phyloP scores from a whole-genome alignment of 805 yeast species.

The Candida manassasensis region DNA sequence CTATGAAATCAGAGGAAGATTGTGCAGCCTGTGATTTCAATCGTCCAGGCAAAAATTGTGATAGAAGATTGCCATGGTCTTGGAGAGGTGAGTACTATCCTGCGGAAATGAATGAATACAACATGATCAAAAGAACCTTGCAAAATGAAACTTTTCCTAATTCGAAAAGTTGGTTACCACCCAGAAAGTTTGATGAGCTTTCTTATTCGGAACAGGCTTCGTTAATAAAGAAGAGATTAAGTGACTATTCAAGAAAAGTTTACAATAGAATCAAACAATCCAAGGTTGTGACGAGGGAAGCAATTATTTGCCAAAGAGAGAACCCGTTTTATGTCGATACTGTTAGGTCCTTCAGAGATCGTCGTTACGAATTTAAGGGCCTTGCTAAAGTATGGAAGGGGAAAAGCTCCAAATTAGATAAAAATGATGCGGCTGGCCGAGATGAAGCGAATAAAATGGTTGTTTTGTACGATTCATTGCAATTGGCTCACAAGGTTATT shows the following conservation, averaged over 20 bases:
- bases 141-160: conserved; percentile 75
- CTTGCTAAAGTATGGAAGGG: conserved; percentile 93
- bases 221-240: conserved; percentile 67
- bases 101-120: conserved; percentile 84
- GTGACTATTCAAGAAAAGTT: conserved; percentile 81
- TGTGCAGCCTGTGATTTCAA: conserved; percentile 98
- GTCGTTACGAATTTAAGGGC: conserved; percentile 93
- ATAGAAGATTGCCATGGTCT: conserved; percentile 87
- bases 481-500: conserved; percentile 94
- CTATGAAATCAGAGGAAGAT: conserved; percentile 90
- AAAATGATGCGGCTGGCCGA: conserved; percentile 51
- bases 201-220: conserved; percentile 72
- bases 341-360: conserved; percentile 89
- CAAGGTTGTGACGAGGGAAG: conserved; percentile 82
- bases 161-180: conserved; percentile 49
- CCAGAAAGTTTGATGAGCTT: conserved; percentile 69
- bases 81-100: conserved; percentile 98
- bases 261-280: conserved; percentile 78
- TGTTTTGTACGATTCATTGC: conserved; percentile 89
- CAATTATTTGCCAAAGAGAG: conserved; percentile 94
- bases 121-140: conserved; percentile 80
- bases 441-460: conserved; percentile 96
- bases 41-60: conserved; percentile 91
- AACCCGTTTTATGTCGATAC: conserved; percentile 96
- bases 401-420: conserved; percentile 52